phyloP scores from a whole-genome alignment of 495 filamentous ascomycete genomes.

The Trichoderma asperelloides region DNA sequence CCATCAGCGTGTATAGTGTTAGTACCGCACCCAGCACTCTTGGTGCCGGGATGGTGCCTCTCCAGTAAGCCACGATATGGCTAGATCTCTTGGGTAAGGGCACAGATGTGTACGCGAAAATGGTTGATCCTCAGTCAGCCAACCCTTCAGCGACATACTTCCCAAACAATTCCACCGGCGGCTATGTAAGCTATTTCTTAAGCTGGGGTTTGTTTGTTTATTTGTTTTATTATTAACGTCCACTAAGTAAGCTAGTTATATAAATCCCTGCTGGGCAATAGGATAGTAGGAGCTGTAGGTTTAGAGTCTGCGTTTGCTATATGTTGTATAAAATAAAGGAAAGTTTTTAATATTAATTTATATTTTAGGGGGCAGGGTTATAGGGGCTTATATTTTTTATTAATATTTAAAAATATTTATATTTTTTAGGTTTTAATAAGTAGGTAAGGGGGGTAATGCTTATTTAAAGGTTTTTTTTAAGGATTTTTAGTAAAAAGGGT shows the following conservation, averaged over 20 bases:
- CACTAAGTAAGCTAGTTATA: too few species aligned
- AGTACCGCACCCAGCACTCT: slow-evolving; percentile 22
- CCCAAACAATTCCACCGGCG: slow-evolving; percentile 30
- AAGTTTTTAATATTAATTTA: neutral
- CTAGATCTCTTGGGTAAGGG: slow-evolving; percentile 29
- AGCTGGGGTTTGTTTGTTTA: slow-evolving; percentile 11
- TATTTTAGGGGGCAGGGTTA: neutral
- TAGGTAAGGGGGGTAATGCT: neutral
- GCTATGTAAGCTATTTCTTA: slow-evolving; percentile 41
- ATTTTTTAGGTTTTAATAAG: neutral
- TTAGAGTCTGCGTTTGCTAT: neutral
- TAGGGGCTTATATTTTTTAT: neutral
- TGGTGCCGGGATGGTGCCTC: slow-evolving; percentile 36
- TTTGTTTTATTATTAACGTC: too few species aligned
- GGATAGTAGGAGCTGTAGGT: too few species aligned
- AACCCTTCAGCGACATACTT: slow-evolving; percentile 25
- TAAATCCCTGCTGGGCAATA: too few species aligned
- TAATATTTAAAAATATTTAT: neutral
- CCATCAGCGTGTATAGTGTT: slow-evolving; percentile 18
- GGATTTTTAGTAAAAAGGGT: neutral
- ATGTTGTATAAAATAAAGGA: neutral
- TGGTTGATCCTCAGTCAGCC: slow-evolving; percentile 33
- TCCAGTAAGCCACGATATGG: slow-evolving; percentile 35
- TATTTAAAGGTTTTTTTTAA: neutral
- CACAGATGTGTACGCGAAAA: slow-evolving; percentile 30